Conservation (phyloP, 148 eudicot genomes). For the Spergularia marina region DNA sequence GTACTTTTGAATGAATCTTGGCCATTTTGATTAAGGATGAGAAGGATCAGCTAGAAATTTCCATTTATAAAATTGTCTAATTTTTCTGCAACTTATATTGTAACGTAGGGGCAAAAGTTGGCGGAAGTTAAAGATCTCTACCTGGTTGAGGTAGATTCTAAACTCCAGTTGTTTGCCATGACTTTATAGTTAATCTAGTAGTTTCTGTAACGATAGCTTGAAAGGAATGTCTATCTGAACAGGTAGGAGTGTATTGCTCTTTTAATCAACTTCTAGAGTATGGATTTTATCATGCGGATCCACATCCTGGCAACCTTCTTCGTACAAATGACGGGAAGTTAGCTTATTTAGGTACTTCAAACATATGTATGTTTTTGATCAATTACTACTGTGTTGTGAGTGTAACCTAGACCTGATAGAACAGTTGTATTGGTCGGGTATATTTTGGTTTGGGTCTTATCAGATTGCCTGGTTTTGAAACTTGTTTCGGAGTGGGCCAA, state of each 20-base stretch:
- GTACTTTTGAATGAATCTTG: neutral
- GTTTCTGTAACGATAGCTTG: neutral
- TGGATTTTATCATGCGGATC: conserved; percentile 99
- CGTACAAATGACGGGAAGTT: conserved; percentile 89
- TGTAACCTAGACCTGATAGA: no score
- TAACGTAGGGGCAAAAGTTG: conserved; percentile 72
- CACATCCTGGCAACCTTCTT: conserved; percentile 96
- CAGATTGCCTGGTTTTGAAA: no score
- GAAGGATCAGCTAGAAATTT: neutral
- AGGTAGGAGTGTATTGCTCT: conserved; percentile 98
- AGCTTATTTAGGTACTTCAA: conserved; percentile 76
- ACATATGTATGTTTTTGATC: neutral
- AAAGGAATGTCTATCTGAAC: conserved; percentile 13
- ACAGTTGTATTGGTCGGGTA: no score
- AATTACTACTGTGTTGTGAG: no score
- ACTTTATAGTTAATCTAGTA: neutral
- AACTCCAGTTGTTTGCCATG: conserved; percentile 7
- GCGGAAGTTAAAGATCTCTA: conserved; percentile 89
- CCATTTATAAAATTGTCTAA: neutral
- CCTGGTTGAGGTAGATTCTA: conserved; percentile 65
- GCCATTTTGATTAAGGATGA: neutral
- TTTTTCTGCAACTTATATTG: conserved; percentile 8
- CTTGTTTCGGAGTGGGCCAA: no score
- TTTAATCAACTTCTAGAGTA: conserved; percentile 92
- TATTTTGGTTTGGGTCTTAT: no score